These are phyloP conservation scores for Coffea eugenioides DNA, from an alignment of 257 asterid species.

Conservation along the genomic window DNA sequence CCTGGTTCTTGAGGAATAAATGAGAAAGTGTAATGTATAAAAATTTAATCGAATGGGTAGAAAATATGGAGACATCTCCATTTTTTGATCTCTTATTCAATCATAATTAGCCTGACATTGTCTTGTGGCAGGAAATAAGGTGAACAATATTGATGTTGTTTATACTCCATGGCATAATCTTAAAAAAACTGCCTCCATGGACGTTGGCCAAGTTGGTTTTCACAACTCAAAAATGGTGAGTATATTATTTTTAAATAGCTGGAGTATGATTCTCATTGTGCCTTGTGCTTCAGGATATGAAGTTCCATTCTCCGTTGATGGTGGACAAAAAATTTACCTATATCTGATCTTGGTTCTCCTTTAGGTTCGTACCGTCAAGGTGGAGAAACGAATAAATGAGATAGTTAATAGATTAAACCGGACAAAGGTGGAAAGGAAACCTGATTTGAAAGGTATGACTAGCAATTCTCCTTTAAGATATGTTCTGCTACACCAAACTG, in stretches of 20 bases:
- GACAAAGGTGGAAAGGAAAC: slow-evolving; percentile 90
- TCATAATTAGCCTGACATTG: slow-evolving; percentile 5
- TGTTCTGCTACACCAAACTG: neutral
- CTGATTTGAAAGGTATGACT: slow-evolving; percentile 80
- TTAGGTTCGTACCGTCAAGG: slow-evolving; percentile 84
- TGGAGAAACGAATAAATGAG: slow-evolving; percentile 93
- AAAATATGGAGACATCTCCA: neutral
- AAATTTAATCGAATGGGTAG: neutral
- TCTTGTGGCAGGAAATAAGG: slow-evolving; percentile 73
- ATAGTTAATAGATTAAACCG: slow-evolving; percentile 85
- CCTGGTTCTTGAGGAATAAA: neutral
- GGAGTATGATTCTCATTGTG: neutral
- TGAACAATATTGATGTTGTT: slow-evolving; percentile 88
- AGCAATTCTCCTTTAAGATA: neutral
- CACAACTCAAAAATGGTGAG: slow-evolving; percentile 85
- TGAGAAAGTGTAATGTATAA: neutral
- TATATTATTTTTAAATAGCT: slow-evolving; percentile 9
- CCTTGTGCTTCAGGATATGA: slow-evolving; percentile 4
- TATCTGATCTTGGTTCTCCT: slow-evolving; percentile 18
- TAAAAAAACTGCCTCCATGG: slow-evolving; percentile 96
- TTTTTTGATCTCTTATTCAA: neutral
- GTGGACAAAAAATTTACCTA: slow-evolving; percentile 10
- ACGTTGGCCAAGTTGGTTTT: slow-evolving; percentile 99
- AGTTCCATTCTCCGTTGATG: slow-evolving; percentile 9
- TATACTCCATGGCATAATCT: slow-evolving; percentile 99